These are phyloP conservation scores for Fusarium phyllophilum DNA, from an alignment of 2,329 filamentous ascomycete species.

Conservation along the genomic window DNA sequence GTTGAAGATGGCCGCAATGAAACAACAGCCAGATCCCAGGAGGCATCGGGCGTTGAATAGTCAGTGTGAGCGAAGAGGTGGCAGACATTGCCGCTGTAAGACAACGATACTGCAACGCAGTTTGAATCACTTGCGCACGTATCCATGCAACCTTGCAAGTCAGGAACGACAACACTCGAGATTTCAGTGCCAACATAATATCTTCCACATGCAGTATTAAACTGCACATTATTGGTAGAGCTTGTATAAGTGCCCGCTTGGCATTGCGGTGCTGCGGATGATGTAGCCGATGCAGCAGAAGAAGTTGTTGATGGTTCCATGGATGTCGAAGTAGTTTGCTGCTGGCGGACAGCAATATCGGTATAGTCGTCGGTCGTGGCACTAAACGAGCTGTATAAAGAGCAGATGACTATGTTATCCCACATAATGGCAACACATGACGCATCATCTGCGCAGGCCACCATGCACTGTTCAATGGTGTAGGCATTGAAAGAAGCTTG, in stretches of 20 bases:
- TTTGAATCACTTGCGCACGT: not conserved
- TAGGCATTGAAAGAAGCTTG: no score
- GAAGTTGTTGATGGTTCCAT: no score
- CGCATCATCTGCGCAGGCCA: no score
- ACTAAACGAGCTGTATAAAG: no score
- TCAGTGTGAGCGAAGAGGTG: not conserved
- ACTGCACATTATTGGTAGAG: not conserved
- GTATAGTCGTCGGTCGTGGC: no score
- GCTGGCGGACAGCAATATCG: no score
- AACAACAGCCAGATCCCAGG: not conserved
- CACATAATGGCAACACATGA: no score
- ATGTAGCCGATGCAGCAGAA: no score
- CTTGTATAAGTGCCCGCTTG: not conserved
- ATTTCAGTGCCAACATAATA: not conserved
- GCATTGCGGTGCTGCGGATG: no score
- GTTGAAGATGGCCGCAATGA: not conserved
- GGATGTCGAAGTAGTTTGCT: no score
- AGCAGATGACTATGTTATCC: no score
- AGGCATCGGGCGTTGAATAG: not conserved
- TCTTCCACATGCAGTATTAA: not conserved
- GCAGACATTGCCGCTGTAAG: not conserved
- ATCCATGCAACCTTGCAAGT: not conserved
- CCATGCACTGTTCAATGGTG: no score
- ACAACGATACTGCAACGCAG: not conserved
- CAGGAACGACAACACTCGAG: not conserved